Base-by-base conservation (phyloP, 2,329 filamentous ascomycete species). In the Calonectria pteridis region DNA sequence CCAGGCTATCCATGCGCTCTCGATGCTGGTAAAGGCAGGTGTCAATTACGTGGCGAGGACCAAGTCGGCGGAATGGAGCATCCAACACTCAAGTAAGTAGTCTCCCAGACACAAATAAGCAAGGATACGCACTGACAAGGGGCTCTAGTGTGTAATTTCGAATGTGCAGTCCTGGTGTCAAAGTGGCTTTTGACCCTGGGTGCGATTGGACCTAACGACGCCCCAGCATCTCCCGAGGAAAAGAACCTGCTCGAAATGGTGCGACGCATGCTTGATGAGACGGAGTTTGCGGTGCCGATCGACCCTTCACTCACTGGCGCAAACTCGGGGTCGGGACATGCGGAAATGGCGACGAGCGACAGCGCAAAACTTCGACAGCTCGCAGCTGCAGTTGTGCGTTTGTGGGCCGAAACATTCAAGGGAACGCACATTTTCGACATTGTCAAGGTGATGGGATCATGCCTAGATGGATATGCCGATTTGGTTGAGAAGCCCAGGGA, bases 1-100 rank as follows among this genome's bases (percentile, higher is more conserved):
- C 33, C 93, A 94, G 78, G 91, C 92, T 1, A 90, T 93, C 33
- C 93, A 94, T 79, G 92, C 93, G 0, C 84, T 94, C 43, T 92
- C 91, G 4, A 91, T 93, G 85, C 85, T 93, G 29, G 90, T 93
- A 72, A 93, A 92, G 80, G 86, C 88, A 18, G 91, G 91, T 0
- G 90, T 92, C 26, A 91, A 91, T 77, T 92, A 91, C 76, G 89
- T 92, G 62, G 90, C 91, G 51, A 87, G 89, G 75, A 90, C 90
- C 6, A 91, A 92, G 82, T 90, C 89, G 1, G 84, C 89, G 0
- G 89, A 91, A 79, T 92, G 91, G 91, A 91, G 90, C 78, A 91
- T 92, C 79, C 90, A 92, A 74, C 89, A 92, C 81, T 91, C 90
- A 33, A 79, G 90, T 91, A 82, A 86, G 90, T 86, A 59, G 26